A percentile compares a stretch with the other conserved stretches of the same genome.
These are phyloP conservation scores for Chlamydomonas sphaeroides DNA, from an alignment of 139 green algal genomes.

Conservation along the genomic window DNA sequence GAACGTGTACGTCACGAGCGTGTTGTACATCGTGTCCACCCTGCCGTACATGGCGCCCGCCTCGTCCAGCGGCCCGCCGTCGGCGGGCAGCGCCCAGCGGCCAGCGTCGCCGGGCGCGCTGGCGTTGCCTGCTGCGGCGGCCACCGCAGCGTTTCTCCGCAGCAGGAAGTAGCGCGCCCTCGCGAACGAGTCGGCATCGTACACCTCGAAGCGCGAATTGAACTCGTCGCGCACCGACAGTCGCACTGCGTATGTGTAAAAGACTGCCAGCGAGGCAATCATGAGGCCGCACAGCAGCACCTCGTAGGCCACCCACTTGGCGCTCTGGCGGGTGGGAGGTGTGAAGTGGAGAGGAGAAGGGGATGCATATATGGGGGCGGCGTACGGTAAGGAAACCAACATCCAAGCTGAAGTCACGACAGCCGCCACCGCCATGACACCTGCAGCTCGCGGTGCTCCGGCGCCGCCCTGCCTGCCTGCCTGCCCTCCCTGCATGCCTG, in stretches of 20 bases:
- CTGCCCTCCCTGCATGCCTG: too few relatives aligned
- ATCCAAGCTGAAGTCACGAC: too few relatives aligned
- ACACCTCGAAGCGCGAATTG: background rate
- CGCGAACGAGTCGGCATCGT: background rate
- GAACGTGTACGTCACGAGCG: constrained; percentile 27
- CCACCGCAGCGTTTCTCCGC: too few relatives aligned
- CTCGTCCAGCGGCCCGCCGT: constrained; percentile 4
- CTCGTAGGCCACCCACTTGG: background rate
- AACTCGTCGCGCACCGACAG: background rate
- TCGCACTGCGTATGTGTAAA: background rate
- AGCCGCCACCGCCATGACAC: too few relatives aligned
- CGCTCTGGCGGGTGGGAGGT: too few relatives aligned
- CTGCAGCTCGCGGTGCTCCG: too few relatives aligned
- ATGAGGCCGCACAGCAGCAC: background rate
- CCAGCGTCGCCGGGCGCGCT: background rate
- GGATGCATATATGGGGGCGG: too few relatives aligned
- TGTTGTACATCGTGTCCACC: constrained; percentile 28
- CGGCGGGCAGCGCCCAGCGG: constrained; percentile 20
- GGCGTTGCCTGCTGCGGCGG: background rate
- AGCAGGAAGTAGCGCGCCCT: background rate
- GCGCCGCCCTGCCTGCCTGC: too few relatives aligned
- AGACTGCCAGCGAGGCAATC: background rate
- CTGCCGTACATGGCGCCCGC: constrained; percentile 6
- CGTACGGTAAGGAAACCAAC: too few relatives aligned
- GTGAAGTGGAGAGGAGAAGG: too few relatives aligned